A percentile compares a stretch with the other conserved stretches of the same genome.
phyloP scores from a whole-genome alignment of 2,329 filamentous ascomycete species.

The Penicillium sp. region DNA sequence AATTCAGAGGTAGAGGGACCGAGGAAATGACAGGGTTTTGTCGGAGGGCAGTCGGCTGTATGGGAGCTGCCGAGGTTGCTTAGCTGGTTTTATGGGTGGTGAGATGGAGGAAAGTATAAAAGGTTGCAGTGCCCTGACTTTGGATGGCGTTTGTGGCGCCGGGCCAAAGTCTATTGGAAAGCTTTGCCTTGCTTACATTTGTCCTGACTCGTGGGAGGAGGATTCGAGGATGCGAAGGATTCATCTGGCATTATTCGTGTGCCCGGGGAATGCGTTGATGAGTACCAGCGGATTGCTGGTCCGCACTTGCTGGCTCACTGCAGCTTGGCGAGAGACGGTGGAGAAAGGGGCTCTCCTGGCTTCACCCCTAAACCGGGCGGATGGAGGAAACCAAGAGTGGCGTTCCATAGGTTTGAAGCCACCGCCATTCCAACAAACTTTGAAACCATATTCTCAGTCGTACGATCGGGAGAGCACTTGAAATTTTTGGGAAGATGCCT shows the following conservation, averaged over 20 bases:
- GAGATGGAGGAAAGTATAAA: not conserved
- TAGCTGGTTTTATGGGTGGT: not conserved
- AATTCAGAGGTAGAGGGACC: not conserved
- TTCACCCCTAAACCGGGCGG: not conserved
- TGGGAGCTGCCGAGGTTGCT: not conserved
- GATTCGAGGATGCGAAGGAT: too few species aligned
- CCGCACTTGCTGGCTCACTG: not conserved
- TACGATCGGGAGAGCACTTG: not conserved
- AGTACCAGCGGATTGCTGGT: not conserved
- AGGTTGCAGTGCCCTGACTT: slow-evolving; percentile 2
- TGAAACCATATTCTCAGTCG: not conserved
- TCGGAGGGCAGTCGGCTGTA: not conserved
- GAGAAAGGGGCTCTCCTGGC: not conserved
- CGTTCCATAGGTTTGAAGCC: not conserved
- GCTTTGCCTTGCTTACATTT: not conserved
- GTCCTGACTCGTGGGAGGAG: not conserved
- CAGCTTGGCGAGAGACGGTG: not conserved
- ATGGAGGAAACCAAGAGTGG: not conserved
- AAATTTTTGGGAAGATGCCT: not conserved
- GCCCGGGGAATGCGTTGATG: too few species aligned
- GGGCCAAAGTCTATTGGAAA: not conserved
- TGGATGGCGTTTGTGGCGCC: slow-evolving; percentile 1
- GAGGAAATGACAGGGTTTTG: not conserved
- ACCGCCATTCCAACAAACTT: not conserved
- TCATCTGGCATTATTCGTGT: not conserved